A percentile compares a stretch with the other conserved stretches of the same genome.
phyloP scores from a whole-genome alignment of 1,139 yeast species.

The Debaryomycetaceae sp. region DNA sequence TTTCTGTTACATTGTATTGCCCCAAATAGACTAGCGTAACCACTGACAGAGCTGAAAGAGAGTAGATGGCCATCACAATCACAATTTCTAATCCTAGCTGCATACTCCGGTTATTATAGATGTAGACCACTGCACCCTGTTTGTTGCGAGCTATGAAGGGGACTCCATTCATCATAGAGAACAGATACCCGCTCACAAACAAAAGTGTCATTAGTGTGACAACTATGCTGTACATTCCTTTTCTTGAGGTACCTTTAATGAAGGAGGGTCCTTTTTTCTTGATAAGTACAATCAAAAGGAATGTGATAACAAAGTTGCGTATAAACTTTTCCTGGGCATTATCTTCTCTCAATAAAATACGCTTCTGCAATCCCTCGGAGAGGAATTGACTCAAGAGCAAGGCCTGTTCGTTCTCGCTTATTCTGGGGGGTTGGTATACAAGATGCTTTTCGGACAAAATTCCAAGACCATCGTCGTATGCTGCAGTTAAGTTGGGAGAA shows the following conservation, averaged over 20 bases:
- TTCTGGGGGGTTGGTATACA: slow-evolving; percentile 30
- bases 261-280: slow-evolving; percentile 46
- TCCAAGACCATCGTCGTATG: slow-evolving; percentile 19
- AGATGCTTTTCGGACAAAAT: slow-evolving; percentile 29
- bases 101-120: slow-evolving; percentile 61
- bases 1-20: slow-evolving; percentile 19
- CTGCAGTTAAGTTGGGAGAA: slow-evolving; percentile 42
- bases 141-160: slow-evolving; percentile 60
- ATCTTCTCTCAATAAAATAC: slow-evolving; percentile 39
- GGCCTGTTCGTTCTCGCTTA: slow-evolving; percentile 26
- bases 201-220: slow-evolving; percentile 39
- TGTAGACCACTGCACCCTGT: slow-evolving; percentile 45
- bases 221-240: slow-evolving; percentile 32
- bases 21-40: slow-evolving; percentile 40
- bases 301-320: slow-evolving; percentile 45
- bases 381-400: slow-evolving; percentile 53
- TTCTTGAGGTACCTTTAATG: slow-evolving; percentile 29
- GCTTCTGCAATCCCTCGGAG: slow-evolving; percentile 40
- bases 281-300: slow-evolving; percentile 42
- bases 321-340: slow-evolving; percentile 42
- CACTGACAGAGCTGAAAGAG: slow-evolving; percentile 36
- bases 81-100: slow-evolving; percentile 69
- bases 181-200: slow-evolving; percentile 61
- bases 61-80: slow-evolving; percentile 48
- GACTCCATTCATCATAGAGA: slow-evolving; percentile 53